Evolutionary conservation across 2,329 filamentous ascomycete species (phyloP).

Genomic region (Diplodia scrobiculata): DNA sequence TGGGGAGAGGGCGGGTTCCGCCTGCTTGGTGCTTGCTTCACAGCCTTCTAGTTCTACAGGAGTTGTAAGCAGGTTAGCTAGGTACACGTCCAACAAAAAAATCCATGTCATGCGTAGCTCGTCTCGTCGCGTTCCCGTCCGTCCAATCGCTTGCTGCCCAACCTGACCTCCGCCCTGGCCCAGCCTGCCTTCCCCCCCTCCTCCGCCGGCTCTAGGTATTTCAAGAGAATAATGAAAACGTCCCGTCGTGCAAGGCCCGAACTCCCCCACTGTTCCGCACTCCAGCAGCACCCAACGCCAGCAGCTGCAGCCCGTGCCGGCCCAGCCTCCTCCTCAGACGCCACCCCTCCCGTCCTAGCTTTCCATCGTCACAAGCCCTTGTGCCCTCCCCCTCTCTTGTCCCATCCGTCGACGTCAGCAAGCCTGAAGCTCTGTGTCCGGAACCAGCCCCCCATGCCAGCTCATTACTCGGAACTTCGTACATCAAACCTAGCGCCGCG

Average conservation of each 20-base stretch:
- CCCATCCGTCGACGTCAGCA: slow-evolving; percentile 14
- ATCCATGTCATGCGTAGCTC: slow-evolving; percentile 26
- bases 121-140: slow-evolving; percentile 28
- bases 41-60: slow-evolving; percentile 24
- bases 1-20: neutral
- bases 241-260: slow-evolving; percentile 26
- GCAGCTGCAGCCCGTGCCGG: neutral
- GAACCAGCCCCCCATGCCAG: slow-evolving; percentile 27
- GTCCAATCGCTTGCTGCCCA: slow-evolving; percentile 30
- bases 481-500: slow-evolving; percentile 28
- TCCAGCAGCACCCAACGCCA: slow-evolving; percentile 15
- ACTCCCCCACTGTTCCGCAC: slow-evolving; percentile 18
- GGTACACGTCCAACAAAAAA: slow-evolving; percentile 21
- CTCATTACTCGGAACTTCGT: slow-evolving; percentile 26
- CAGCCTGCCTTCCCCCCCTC: slow-evolving; percentile 16
- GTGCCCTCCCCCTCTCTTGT: neutral
- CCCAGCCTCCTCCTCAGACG: slow-evolving; percentile 17
- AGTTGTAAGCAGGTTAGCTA: slow-evolving; percentile 13
- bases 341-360: slow-evolving; percentile 7
- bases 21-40: slow-evolving; percentile 16
- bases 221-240: slow-evolving; percentile 29
- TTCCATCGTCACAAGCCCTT: slow-evolving; percentile 13
- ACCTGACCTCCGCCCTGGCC: slow-evolving; percentile 24
- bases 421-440: slow-evolving; percentile 8
- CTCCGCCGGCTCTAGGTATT: slow-evolving; percentile 27